phyloP scores from a whole-genome alignment of 768 basidiomycete species.

The Leucogyrophana mollusca region DNA sequence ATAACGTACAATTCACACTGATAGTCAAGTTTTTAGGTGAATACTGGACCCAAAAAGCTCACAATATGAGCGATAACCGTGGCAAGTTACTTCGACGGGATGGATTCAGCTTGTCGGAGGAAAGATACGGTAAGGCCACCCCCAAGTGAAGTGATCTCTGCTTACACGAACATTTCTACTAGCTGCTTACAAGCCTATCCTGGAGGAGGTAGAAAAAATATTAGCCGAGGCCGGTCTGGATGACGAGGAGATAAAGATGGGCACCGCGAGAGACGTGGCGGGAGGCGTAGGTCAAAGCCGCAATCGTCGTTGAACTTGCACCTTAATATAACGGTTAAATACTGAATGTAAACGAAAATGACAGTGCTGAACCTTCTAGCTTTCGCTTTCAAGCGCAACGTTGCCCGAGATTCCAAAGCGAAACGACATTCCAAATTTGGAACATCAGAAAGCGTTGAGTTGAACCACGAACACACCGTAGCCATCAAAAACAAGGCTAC shows the following conservation, averaged over 20 bases:
- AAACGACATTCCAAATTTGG: slow-evolving; percentile 4
- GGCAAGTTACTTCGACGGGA: slow-evolving; percentile 79
- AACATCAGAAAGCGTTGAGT: not conserved
- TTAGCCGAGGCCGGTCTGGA: slow-evolving; percentile 82
- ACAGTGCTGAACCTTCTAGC: too few species aligned
- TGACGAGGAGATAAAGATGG: slow-evolving; percentile 72
- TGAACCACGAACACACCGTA: not conserved
- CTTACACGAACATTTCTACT: not conserved
- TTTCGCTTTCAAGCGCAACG: too few species aligned
- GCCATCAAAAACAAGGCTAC: too few species aligned
- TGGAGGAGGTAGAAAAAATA: slow-evolving; percentile 82
- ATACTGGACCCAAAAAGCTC: slow-evolving; percentile 78
- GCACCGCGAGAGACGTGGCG: slow-evolving; percentile 42
- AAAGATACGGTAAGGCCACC: slow-evolving; percentile 60
- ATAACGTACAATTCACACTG: not conserved
- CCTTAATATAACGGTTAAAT: too few species aligned
- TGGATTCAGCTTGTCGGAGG: slow-evolving; percentile 74
- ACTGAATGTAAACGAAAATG: not conserved
- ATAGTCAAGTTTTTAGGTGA: slow-evolving; percentile 47
- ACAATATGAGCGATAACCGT: slow-evolving; percentile 53
- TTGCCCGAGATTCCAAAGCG: too few species aligned
- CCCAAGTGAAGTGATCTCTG: too few species aligned
- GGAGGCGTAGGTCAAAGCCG: slow-evolving; percentile 50
- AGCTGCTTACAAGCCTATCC: slow-evolving; percentile 81
- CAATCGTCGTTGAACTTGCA: slow-evolving; percentile 41